phyloP scores from a whole-genome alignment of 306 rosid species.

The Malus sylvestris region DNA sequence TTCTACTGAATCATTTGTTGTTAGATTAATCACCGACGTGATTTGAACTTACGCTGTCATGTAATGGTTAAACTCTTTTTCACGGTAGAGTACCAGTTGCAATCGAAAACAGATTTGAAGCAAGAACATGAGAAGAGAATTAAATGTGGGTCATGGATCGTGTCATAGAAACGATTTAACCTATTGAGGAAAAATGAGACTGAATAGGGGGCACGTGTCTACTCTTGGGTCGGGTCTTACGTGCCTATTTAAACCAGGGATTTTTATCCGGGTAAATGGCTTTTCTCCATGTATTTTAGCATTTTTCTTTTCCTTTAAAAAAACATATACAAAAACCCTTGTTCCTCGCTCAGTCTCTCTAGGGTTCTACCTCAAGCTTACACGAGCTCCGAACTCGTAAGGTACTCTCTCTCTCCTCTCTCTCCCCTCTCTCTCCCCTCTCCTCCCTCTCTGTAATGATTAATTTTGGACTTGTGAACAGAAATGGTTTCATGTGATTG shows the following conservation, averaged over 20 bases:
- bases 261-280: neutral
- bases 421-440: neutral
- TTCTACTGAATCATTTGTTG: no score
- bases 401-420: neutral
- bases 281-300: neutral
- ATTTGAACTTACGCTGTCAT: no score
- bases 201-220: neutral
- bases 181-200: neutral
- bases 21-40: accelerated
- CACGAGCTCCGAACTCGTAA: neutral
- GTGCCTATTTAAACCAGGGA: neutral
- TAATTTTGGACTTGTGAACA: neutral
- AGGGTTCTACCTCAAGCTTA: neutral
- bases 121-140: neutral
- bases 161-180: neutral
- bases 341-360: neutral
- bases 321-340: neutral
- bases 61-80: accelerated
- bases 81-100: no score
- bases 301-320: neutral
- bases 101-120: neutral
- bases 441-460: neutral
- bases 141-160: neutral
- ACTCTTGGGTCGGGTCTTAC: neutral
- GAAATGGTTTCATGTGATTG: neutral